phyloP scores from a whole-genome alignment of 2,329 filamentous ascomycete genomes.

The Ophiocordyceps camponoti-saundersi region DNA sequence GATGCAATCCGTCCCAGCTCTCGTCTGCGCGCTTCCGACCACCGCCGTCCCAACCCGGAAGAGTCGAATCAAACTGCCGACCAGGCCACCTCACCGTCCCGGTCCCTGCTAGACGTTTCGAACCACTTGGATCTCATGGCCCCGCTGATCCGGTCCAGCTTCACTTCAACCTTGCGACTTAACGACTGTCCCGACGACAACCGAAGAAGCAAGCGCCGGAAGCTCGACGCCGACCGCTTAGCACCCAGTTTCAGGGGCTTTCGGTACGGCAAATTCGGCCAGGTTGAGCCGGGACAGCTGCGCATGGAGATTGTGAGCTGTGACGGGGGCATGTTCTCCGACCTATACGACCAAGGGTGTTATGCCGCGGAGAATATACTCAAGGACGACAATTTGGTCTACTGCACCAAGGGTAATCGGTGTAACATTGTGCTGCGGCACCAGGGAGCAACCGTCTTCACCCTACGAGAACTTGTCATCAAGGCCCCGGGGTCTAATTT shows the following conservation, averaged over 20 bases:
- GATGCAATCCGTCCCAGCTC: slow-evolving; percentile 1
- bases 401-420: slow-evolving; percentile 73
- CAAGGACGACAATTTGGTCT: slow-evolving; percentile 66
- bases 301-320: slow-evolving; percentile 82
- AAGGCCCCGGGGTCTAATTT: slow-evolving; percentile 65
- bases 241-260: slow-evolving; percentile 37
- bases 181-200: slow-evolving; percentile 26
- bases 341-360: slow-evolving; percentile 42
- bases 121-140: slow-evolving; percentile 12
- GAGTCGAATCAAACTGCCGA: slow-evolving; percentile 22
- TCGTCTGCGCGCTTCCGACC: slow-evolving; percentile 10
- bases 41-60: slow-evolving; percentile 13
- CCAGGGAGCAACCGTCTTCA: slow-evolving; percentile 64
- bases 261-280: slow-evolving; percentile 72
- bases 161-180: slow-evolving; percentile 17
- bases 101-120: slow-evolving; percentile 24
- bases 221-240: slow-evolving; percentile 46
- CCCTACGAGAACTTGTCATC: slow-evolving; percentile 71
- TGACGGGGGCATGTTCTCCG: slow-evolving; percentile 59
- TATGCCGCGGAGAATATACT: slow-evolving; percentile 71
- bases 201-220: slow-evolving; percentile 49
- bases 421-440: slow-evolving; percentile 81
- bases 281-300: slow-evolving; percentile 66
- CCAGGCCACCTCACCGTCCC: slow-evolving; percentile 25
- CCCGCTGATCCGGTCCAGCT: slow-evolving; percentile 12